Evolutionary conservation across 2,329 filamentous ascomycete species (phyloP).

Genomic region (Apiospora arundinis): DNA sequence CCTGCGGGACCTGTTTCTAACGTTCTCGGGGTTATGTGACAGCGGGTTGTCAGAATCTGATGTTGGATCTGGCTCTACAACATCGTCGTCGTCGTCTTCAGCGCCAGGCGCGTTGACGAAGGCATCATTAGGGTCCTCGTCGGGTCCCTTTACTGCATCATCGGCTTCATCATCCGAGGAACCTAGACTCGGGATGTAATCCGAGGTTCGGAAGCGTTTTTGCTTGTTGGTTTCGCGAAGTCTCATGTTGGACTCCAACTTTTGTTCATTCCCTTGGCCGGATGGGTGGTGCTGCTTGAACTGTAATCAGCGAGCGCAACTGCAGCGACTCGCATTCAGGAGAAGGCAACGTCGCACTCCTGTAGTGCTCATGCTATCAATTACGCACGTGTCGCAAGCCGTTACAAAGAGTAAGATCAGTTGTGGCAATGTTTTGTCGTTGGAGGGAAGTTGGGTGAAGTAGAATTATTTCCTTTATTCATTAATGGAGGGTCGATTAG

Average conservation of each 20-base stretch:
- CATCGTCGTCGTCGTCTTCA: conserved; percentile 25
- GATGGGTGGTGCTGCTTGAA: neutral
- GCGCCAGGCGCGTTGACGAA: conserved; percentile 25
- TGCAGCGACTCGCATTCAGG: neutral
- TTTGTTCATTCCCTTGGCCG: neutral
- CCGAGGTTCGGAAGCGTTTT: conserved; percentile 35
- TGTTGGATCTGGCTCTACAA: neutral
- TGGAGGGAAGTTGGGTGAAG: neutral
- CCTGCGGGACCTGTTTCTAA: conserved; percentile 18
- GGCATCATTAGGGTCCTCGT: conserved; percentile 20
- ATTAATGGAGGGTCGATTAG: neutral
- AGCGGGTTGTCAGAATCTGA: neutral
- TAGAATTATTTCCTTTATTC: neutral
- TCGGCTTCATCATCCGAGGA: conserved; percentile 35
- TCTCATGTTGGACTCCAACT: conserved; percentile 33
- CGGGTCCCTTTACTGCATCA: conserved; percentile 2
- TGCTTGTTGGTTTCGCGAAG: conserved; percentile 39
- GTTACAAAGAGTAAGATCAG: neutral
- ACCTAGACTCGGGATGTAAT: conserved; percentile 28
- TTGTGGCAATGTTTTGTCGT: neutral
- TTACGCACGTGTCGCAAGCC: neutral
- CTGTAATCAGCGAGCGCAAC: neutral
- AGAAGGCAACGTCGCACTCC: neutral
- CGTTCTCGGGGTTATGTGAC: neutral
- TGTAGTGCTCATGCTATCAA: neutral